Percentiles rank a stretch among this genome's conserved stretches.
Evolutionary conservation across 1,284 basidiomycete genomes (phyloP).

Genomic region (Somion occarium): DNA sequence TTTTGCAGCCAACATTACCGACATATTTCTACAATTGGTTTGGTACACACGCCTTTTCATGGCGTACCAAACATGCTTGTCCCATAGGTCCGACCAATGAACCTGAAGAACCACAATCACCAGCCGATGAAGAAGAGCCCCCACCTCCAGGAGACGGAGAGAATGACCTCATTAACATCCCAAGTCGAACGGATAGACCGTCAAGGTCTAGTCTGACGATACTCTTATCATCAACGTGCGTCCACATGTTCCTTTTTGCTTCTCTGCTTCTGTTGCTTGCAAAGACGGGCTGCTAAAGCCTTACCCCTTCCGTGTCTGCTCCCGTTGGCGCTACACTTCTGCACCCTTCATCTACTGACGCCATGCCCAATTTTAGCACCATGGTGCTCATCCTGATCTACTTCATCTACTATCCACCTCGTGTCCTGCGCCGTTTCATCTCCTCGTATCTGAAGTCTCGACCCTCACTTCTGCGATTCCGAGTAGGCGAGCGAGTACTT

Average conservation of each 20-base stretch:
- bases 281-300: background rate
- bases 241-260: background rate
- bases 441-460: constrained; percentile 21
- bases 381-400: constrained; percentile 20
- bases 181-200: constrained; percentile 9
- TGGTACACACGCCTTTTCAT: constrained; percentile 29
- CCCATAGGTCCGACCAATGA: constrained; percentile 6
- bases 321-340: too few species aligned
- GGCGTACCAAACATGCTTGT: constrained; percentile 32
- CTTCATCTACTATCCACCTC: constrained; percentile 24
- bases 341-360: too few species aligned
- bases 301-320: too few species aligned
- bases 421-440: constrained; percentile 19
- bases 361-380: constrained; percentile 11
- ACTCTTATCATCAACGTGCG: constrained; percentile 19
- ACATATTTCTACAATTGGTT: constrained; percentile 26
- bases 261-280: background rate
- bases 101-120: constrained; percentile 3
- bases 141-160: constrained; percentile 12
- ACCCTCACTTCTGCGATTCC: constrained; percentile 24
- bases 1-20: constrained; percentile 26
- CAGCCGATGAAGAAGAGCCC: background rate
- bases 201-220: constrained; percentile 17
- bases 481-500: constrained; percentile 29
- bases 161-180: constrained; percentile 18